phyloP scores from a whole-genome alignment of 768 basidiomycete species.

The Boletus rubescentipes region DNA sequence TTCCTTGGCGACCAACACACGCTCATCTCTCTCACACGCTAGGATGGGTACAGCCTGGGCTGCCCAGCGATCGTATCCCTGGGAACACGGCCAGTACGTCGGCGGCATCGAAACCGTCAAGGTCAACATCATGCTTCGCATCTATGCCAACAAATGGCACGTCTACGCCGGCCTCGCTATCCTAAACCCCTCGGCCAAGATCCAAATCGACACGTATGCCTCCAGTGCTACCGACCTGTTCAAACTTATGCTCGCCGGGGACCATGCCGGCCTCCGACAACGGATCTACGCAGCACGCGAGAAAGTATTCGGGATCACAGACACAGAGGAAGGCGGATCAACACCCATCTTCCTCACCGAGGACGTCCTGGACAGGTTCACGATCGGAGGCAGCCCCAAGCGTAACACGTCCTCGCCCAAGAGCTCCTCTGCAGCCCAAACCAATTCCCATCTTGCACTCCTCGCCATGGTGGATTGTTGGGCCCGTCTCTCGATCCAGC shows the following conservation, averaged over 20 bases:
- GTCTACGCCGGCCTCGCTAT: slow-evolving; percentile 99
- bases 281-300: slow-evolving; percentile 75
- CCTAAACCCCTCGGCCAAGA: slow-evolving; percentile 85
- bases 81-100: slow-evolving; percentile 94
- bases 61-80: slow-evolving; percentile 74
- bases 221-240: slow-evolving; percentile 84
- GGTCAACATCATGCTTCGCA: slow-evolving; percentile 91
- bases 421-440: slow-evolving; percentile 26
- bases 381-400: slow-evolving; percentile 53
- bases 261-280: slow-evolving; percentile 54
- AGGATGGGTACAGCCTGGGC: slow-evolving; percentile 99
- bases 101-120: slow-evolving; percentile 98
- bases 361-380: slow-evolving; percentile 85
- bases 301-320: slow-evolving; percentile 65
- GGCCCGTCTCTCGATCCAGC: slow-evolving; percentile 83
- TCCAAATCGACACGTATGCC: slow-evolving; percentile 91
- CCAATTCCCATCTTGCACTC: slow-evolving; percentile 90
- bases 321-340: slow-evolving; percentile 24
- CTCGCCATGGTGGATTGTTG: slow-evolving; percentile 99
- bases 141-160: slow-evolving; percentile 98
- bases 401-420: slow-evolving; percentile 8
- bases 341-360: slow-evolving; percentile 78
- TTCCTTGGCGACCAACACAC: background rate
- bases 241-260: slow-evolving; percentile 85
- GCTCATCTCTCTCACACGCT: slow-evolving; percentile 6